Conservation (phyloP, 441 rosid genomes). For the Capsella rubella region DNA sequence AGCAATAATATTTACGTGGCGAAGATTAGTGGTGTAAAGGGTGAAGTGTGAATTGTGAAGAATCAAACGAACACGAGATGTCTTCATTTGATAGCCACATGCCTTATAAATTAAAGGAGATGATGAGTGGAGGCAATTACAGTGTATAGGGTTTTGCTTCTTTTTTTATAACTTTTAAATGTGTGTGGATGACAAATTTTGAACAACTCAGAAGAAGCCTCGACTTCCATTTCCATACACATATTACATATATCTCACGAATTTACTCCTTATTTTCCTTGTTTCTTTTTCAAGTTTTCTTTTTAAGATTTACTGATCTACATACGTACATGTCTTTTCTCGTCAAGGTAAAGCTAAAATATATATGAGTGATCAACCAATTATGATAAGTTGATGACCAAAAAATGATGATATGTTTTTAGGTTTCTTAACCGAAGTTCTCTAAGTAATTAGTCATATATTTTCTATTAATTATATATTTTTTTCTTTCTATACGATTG, state of each 20-base stretch:
- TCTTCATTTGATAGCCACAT: constrained; percentile 42
- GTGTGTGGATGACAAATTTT: constrained; percentile 28
- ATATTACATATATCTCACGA: constrained; percentile 1
- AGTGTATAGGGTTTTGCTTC: not conserved
- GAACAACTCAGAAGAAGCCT: constrained; percentile 25
- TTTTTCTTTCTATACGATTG: not conserved
- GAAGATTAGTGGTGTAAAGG: constrained; percentile 26
- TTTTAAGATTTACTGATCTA: not conserved
- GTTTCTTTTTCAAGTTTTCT: not conserved
- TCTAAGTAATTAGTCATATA: not conserved
- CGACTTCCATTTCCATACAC: constrained; percentile 13
- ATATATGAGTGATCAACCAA: constrained; percentile 10
- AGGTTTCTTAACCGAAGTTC: not conserved
- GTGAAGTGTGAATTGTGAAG: constrained; percentile 22
- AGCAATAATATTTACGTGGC: constrained; percentile 15
- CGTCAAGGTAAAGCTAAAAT: not conserved
- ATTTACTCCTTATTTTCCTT: constrained; percentile 3
- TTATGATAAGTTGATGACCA: not conserved
- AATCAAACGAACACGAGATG: constrained; percentile 40
- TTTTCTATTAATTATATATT: not conserved
- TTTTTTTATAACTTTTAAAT: constrained; percentile 6
- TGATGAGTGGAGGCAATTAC: constrained; percentile 12
- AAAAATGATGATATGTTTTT: too few species aligned
- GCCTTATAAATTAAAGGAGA: not conserved
- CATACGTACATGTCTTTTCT: not conserved